Percentiles rank a stretch among this genome's conserved stretches.
Conservation (phyloP, 2,329 filamentous ascomycete species). For the Fusarium sp. region DNA sequence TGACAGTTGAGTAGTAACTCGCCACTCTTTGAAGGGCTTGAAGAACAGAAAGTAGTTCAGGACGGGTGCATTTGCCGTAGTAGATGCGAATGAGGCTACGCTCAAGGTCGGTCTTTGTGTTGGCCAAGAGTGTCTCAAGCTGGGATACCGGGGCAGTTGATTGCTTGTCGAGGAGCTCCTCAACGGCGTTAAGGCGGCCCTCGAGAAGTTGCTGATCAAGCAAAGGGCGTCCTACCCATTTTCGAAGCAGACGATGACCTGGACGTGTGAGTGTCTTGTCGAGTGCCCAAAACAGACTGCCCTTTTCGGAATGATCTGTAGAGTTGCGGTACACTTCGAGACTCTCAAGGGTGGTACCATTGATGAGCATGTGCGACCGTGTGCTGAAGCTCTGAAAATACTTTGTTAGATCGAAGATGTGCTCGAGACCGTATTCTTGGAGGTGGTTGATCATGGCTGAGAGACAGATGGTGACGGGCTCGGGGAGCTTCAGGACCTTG, state of each 20-base stretch:
- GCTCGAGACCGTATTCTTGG: constrained; percentile 91
- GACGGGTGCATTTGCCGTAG: constrained; percentile 94
- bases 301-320: constrained; percentile 86
- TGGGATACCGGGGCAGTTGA: constrained; percentile 79
- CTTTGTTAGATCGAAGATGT: constrained; percentile 96
- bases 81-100: constrained; percentile 95
- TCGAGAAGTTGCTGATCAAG: constrained; percentile 82
- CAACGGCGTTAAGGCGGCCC: constrained; percentile 85
- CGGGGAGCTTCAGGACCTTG: constrained; percentile 87
- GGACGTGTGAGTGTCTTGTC: constrained; percentile 94
- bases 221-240: constrained; percentile 94
- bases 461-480: constrained; percentile 89
- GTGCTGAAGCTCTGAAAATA: constrained; percentile 98
- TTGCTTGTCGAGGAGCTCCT: constrained; percentile 82
- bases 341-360: constrained; percentile 93
- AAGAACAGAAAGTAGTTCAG: constrained; percentile 87
- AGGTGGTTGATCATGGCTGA: constrained; percentile 97
- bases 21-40: constrained; percentile 89
- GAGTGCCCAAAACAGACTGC: constrained; percentile 95
- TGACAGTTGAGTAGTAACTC: constrained; percentile 79
- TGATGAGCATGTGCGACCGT: constrained; percentile 94
- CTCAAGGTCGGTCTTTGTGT: constrained; percentile 86
- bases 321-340: constrained; percentile 96
- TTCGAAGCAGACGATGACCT: constrained; percentile 87
- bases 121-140: constrained; percentile 78